Conservation (phyloP, 1,284 basidiomycete species). For the Abortiporus biennis region DNA sequence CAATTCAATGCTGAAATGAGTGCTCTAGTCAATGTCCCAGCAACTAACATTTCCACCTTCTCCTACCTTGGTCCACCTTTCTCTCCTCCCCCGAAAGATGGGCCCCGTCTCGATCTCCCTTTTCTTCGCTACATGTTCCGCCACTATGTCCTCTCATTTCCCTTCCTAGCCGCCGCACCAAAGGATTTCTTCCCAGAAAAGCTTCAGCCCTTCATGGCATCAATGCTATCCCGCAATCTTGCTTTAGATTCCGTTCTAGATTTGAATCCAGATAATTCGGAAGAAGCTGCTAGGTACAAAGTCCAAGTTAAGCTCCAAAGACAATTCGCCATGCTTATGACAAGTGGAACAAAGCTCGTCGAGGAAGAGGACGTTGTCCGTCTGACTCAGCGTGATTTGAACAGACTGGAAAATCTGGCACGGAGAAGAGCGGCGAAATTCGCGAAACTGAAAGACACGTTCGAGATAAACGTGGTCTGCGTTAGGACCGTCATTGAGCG, state of each 20-base stretch:
- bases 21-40: slow-evolving; percentile 52
- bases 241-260: slow-evolving; percentile 60
- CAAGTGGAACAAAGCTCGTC: slow-evolving; percentile 73
- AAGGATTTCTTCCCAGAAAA: slow-evolving; percentile 89
- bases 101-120: slow-evolving; percentile 68
- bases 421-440: slow-evolving; percentile 49
- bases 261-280: slow-evolving; percentile 47
- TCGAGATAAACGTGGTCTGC: slow-evolving; percentile 87
- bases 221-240: slow-evolving; percentile 74
- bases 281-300: slow-evolving; percentile 34
- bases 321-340: slow-evolving; percentile 76
- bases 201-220: slow-evolving; percentile 86
- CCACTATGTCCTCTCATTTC: slow-evolving; percentile 89
- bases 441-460: slow-evolving; percentile 44
- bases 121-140: slow-evolving; percentile 86
- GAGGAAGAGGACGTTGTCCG: slow-evolving; percentile 86
- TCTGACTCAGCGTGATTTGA: slow-evolving; percentile 76
- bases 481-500: slow-evolving; percentile 78
- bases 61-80: slow-evolving; percentile 88
- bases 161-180: slow-evolving; percentile 84
- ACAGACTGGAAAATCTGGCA: slow-evolving; percentile 65
- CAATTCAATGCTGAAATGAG: slow-evolving; percentile 78
- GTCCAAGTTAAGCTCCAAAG: slow-evolving; percentile 76
- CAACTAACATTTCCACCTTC: slow-evolving; percentile 63
- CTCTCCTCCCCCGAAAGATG: slow-evolving; percentile 59